phyloP scores from a whole-genome alignment of 108 stramenopile species.

The Parietichytrium sp. region DNA sequence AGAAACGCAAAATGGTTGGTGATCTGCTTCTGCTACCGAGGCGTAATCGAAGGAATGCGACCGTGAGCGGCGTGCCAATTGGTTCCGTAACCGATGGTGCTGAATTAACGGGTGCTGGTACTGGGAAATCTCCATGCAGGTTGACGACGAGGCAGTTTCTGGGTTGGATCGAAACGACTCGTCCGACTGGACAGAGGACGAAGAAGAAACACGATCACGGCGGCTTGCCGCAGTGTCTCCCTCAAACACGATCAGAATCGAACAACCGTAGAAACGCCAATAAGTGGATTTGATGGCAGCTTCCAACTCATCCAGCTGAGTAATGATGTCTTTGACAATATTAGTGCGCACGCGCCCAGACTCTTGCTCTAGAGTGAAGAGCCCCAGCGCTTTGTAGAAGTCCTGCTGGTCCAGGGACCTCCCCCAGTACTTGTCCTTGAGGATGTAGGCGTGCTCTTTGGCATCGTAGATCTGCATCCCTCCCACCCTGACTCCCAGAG shows the following conservation, averaged over 20 bases:
- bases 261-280: constrained; percentile 24
- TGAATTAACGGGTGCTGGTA: background rate
- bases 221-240: background rate
- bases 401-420: background rate
- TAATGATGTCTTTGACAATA: constrained; percentile 24
- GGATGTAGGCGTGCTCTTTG: background rate
- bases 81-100: too few species aligned
- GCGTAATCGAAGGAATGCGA: background rate
- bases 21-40: background rate
- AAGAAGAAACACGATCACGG: background rate
- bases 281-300: background rate
- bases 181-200: background rate
- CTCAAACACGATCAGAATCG: constrained; percentile 10
- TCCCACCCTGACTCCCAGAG: constrained; percentile 10
- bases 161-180: background rate
- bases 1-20: background rate
- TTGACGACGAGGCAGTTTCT: too few species aligned
- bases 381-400: background rate
- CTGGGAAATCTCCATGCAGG: too few species aligned
- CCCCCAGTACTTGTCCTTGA: constrained; percentile 35
- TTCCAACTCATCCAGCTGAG: background rate
- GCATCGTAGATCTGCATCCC: constrained; percentile 36
- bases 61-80: background rate
- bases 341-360: constrained; percentile 1
- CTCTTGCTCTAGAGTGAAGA: background rate